Conservation (phyloP, 371 early-diverging fungal species). For the Batkoa obscura region DNA sequence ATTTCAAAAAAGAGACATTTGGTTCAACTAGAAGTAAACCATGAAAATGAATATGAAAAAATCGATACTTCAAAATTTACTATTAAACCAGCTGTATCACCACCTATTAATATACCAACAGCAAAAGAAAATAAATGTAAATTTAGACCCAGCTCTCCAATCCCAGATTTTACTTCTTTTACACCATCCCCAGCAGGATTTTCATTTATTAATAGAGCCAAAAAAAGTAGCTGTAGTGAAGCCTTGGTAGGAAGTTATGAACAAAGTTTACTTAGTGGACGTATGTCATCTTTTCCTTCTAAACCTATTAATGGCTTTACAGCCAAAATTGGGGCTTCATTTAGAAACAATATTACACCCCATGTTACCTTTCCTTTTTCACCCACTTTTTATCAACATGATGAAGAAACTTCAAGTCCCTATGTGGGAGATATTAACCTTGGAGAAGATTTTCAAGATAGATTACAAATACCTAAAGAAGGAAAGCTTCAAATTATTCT, state of each 20-base stretch:
- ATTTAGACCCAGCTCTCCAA: no score
- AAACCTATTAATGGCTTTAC: conserved; percentile 43
- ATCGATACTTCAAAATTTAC: no score
- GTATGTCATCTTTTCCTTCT: conserved; percentile 62
- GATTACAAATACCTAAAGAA: conserved; percentile 47
- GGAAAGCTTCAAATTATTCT: conserved; percentile 71
- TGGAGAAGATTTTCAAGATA: conserved; percentile 17
- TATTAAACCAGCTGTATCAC: no score
- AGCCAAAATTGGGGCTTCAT: conserved; percentile 44
- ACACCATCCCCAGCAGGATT: not conserved
- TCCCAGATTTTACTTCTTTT: no score
- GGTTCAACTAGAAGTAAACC: no score
- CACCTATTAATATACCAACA: no score
- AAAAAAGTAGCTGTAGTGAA: not conserved
- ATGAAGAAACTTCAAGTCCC: conserved; percentile 29
- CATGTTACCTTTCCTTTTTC: conserved; percentile 31
- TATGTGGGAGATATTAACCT: conserved; percentile 43
- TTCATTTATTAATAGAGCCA: not conserved
- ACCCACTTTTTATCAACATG: conserved; percentile 50
- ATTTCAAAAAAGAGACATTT: no score
- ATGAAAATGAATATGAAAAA: no score
- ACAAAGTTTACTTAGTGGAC: conserved; percentile 56
- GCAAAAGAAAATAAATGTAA: no score
- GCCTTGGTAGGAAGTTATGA: conserved; percentile 6
- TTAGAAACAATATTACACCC: conserved; percentile 48